Evolutionary conservation across 2,329 filamentous ascomycete genomes (phyloP).

Genomic region (Xylaria sp.): DNA sequence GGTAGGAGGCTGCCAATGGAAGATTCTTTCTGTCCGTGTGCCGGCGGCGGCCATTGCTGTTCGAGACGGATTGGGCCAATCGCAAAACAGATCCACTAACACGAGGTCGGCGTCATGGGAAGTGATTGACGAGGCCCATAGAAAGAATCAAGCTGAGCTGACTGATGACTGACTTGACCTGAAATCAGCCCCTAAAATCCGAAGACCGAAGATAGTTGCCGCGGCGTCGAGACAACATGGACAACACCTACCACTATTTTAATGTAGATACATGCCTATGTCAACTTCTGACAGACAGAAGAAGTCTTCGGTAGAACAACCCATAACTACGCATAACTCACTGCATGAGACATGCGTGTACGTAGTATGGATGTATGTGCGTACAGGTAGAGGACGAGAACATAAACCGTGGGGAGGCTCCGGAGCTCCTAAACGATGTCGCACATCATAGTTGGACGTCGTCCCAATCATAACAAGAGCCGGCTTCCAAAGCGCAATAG

Average conservation of each 20-base stretch:
- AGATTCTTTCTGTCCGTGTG: background rate
- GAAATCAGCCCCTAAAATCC: background rate
- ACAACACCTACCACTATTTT: background rate
- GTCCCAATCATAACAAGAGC: background rate
- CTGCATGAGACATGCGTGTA: background rate
- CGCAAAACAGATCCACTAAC: conserved; percentile 23
- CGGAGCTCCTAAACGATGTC: background rate
- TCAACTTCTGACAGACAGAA: background rate
- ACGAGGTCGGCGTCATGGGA: conserved; percentile 26
- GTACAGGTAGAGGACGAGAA: background rate
- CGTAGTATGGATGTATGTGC: background rate
- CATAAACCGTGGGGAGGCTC: conserved; percentile 6
- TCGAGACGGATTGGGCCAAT: conserved; percentile 23
- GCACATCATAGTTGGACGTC: background rate
- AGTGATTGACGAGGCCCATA: conserved; percentile 21
- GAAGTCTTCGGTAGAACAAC: too few relatives aligned
- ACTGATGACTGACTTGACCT: background rate
- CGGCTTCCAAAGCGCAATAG: conserved; percentile 7
- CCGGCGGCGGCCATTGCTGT: background rate
- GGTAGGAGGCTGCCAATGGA: background rate
- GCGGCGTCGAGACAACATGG: background rate
- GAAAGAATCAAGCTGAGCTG: conserved; percentile 13
- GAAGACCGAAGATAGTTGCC: background rate
- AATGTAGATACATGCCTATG: background rate
- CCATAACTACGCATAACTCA: background rate